Base-by-base conservation (phyloP, 768 basidiomycete genomes). In the Sarcodon aspratus region DNA sequence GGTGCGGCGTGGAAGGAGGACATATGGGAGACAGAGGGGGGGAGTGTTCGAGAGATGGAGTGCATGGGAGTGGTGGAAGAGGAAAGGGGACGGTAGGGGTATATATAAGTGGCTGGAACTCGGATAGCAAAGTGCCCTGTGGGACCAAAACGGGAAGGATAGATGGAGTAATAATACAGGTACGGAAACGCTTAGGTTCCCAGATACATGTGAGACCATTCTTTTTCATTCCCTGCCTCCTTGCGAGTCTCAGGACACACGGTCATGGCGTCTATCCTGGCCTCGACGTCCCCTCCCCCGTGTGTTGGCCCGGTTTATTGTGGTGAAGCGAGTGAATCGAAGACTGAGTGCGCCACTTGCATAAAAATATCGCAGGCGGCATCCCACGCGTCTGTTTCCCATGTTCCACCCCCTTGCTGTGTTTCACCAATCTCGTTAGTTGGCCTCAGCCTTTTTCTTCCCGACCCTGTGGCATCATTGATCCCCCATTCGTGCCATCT, bases 121-220 rank as follows among this genome's bases (percentile, higher is more conserved):
- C 46, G 34, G 42, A 51, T 36, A 48, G 40, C 44, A 43, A 52
- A 45, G 45, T 48, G 47, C 48, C 53, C 54, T 47, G 40, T 52
- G 59, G 56, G 55, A 57, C 54, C 59, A 61, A 58, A 44, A 47
- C 44, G 37, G 46, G 38, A 46, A 48, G 47, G 43, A 45, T 58
- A 54, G 56, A 33, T 45, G 45, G 34, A 47, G 45, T 21, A 42
- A 37, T 44, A 48, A 35, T 33, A 35, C 34, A 40, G 44, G 11
- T 18, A 33, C 33, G 32, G 48, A 49, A 51, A 27, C 21, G 21
- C 21, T 27, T 27, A 27, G 21, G 21, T 27, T 27, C 21, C 21
- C 21, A 27, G 21, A 27, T 27, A 27, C 21, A 27, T 27, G 21
- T 27, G 21, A 27, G 21, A 27, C 21, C 3, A 27, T 27, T 48